phyloP scores from a whole-genome alignment of 2,329 filamentous ascomycete species.

The Sclerotiophoma versabilis region DNA sequence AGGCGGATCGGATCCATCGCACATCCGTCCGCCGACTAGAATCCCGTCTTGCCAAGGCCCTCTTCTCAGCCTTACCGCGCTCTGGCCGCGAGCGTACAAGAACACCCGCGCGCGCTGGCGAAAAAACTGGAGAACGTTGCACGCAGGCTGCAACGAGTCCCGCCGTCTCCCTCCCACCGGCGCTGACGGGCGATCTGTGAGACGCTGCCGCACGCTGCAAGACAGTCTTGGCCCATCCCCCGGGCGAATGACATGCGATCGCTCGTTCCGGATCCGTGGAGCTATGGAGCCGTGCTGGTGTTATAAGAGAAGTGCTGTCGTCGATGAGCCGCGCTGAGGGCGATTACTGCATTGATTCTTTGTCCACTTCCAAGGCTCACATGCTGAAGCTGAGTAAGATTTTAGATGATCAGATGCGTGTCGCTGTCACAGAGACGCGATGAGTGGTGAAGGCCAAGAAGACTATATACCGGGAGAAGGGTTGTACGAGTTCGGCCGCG shows the following conservation, averaged over 20 bases:
- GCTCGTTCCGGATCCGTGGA: neutral
- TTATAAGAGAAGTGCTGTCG: neutral
- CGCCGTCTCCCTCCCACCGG: neutral
- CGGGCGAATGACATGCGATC: neutral
- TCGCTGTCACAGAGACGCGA: neutral
- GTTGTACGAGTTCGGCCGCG: neutral
- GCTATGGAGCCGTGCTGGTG: neutral
- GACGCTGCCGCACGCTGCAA: neutral
- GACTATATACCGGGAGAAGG: neutral
- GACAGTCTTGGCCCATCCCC: neutral
- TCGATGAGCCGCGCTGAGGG: neutral
- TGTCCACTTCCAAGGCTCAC: neutral
- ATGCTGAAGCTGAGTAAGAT: constrained; percentile 4
- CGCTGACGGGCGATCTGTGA: constrained; percentile 1
- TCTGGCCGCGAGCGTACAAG: constrained; percentile 1
- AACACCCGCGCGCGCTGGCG: neutral
- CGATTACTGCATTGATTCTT: neutral
- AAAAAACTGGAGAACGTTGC: neutral
- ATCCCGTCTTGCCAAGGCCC: neutral
- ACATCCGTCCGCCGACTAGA: constrained; percentile 1
- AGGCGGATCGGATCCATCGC: constrained; percentile 1
- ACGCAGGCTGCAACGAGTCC: neutral
- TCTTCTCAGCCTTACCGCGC: constrained; percentile 3
- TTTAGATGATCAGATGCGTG: neutral
- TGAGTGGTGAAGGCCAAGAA: neutral